Percentiles rank a stretch among this genome's conserved stretches.
Conservation (phyloP, 2,329 filamentous ascomycete genomes). For the Monosporascus sp. region DNA sequence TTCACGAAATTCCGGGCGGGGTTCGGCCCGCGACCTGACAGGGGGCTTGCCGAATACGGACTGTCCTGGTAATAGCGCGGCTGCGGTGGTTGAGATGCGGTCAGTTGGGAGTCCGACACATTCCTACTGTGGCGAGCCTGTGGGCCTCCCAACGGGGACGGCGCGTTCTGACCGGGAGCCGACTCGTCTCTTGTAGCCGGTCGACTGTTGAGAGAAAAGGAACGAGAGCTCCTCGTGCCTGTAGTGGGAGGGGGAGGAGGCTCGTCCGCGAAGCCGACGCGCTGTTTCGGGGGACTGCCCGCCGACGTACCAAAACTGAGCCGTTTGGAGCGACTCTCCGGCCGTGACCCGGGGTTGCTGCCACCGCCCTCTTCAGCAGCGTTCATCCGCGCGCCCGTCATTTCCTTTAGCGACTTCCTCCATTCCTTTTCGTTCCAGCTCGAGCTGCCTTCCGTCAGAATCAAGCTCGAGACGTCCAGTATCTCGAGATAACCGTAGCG, state of each 20-base stretch:
- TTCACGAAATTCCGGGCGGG: constrained; percentile 35
- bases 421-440: constrained; percentile 84
- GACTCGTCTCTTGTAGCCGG: constrained; percentile 43
- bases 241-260: constrained; percentile 32
- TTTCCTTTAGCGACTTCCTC: constrained; percentile 82
- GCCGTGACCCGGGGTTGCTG: constrained; percentile 39
- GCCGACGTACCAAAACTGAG: constrained; percentile 44
- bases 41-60: constrained; percentile 24
- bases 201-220: constrained; percentile 39
- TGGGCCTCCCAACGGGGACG: constrained; percentile 28
- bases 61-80: constrained; percentile 20
- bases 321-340: constrained; percentile 54
- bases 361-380: constrained; percentile 48
- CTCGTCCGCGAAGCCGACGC: constrained; percentile 56
- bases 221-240: constrained; percentile 42
- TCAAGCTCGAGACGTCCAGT: constrained; percentile 74
- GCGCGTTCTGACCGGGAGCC: constrained; percentile 36
- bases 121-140: constrained; percentile 38
- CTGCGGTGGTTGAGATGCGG: constrained; percentile 16
- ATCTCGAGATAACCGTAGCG: constrained; percentile 89
- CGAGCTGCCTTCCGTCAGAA: constrained; percentile 70
- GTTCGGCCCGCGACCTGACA: constrained; percentile 27
- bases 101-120: constrained; percentile 39
- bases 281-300: constrained; percentile 31
- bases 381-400: constrained; percentile 75